Percentiles rank a stretch among this genome's conserved stretches.
Evolutionary conservation across 192 early-diverging fungal species (phyloP).

Genomic region (Coemansia sp.): DNA sequence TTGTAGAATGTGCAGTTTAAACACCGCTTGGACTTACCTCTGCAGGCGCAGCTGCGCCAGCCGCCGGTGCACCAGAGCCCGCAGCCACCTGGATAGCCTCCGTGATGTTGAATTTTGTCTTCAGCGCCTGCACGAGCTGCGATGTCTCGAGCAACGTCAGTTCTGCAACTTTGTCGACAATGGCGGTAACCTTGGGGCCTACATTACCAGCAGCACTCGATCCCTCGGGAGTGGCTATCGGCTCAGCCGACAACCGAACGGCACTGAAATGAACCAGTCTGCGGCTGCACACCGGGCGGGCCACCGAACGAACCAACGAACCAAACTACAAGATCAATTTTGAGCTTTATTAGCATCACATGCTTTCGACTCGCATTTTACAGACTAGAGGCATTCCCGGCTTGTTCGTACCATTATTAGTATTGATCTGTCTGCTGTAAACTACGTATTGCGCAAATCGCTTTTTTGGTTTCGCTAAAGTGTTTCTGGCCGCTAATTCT

Average conservation of each 20-base stretch:
- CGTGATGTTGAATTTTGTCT: constrained; percentile 84
- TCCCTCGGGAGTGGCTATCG: constrained; percentile 63
- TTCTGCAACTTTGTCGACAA: constrained; percentile 88
- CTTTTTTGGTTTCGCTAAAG: neutral
- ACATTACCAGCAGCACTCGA: constrained; percentile 42
- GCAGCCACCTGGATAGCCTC: constrained; percentile 83
- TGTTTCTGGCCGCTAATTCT: neutral
- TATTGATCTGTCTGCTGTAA: neutral
- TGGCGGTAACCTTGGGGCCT: constrained; percentile 70
- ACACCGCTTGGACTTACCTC: constrained; percentile 42
- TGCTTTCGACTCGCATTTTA: neutral
- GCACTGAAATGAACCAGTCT: constrained; percentile 44
- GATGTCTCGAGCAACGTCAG: constrained; percentile 93
- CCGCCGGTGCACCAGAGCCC: constrained; percentile 61
- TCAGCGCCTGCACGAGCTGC: constrained; percentile 80
- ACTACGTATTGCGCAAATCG: neutral
- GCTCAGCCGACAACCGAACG: constrained; percentile 52
- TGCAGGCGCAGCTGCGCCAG: constrained; percentile 65
- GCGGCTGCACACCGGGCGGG: constrained; percentile 33
- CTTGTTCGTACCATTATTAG: neutral
- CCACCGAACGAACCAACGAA: constrained; percentile 37
- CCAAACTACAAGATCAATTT: constrained; percentile 25
- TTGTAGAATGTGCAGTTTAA: no score
- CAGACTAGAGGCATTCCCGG: no score
- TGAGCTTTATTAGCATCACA: neutral